Conservation (phyloP, 176 grass and related monocot genomes). For the Typha latifolia region DNA sequence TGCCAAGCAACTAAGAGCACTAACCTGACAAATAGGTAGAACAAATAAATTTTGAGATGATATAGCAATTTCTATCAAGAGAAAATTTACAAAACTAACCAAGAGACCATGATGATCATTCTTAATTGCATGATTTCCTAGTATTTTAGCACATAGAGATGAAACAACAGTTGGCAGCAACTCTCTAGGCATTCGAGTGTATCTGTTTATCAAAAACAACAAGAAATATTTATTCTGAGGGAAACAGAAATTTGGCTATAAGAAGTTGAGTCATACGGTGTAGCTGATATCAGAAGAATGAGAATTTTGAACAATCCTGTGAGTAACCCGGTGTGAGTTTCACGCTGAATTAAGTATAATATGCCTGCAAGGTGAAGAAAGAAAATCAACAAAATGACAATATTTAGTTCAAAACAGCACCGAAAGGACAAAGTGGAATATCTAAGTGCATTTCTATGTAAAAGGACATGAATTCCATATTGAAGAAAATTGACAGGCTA, state of each 20-base stretch:
- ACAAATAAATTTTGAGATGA: constrained; percentile 7
- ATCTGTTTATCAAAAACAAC: constrained; percentile 40
- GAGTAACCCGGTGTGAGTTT: constrained; percentile 59
- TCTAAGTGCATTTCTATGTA: too few species aligned
- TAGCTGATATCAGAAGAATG: constrained; percentile 76
- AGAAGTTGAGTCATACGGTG: constrained; percentile 54
- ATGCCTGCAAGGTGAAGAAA: constrained; percentile 54
- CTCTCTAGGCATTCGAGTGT: constrained; percentile 70
- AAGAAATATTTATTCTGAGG: not conserved
- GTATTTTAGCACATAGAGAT: constrained; percentile 42
- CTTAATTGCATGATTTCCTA: constrained; percentile 32
- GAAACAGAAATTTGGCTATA: not conserved
- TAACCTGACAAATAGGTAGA: constrained; percentile 41
- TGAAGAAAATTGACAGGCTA: too few species aligned
- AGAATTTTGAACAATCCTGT: constrained; percentile 59
- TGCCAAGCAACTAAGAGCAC: constrained; percentile 78
- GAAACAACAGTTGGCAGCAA: constrained; percentile 63
- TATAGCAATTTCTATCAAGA: constrained; percentile 9
- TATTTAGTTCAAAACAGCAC: constrained; percentile 10
- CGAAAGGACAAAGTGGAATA: not conserved
- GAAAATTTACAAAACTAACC: constrained; percentile 47
- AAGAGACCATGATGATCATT: constrained; percentile 60
- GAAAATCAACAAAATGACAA: constrained; percentile 13
- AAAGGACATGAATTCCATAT: too few species aligned
- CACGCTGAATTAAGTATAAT: constrained; percentile 64